These are phyloP conservation scores for Basipetospora chlamydospora DNA, from an alignment of 2,329 filamentous ascomycete genomes.

Conservation along the genomic window DNA sequence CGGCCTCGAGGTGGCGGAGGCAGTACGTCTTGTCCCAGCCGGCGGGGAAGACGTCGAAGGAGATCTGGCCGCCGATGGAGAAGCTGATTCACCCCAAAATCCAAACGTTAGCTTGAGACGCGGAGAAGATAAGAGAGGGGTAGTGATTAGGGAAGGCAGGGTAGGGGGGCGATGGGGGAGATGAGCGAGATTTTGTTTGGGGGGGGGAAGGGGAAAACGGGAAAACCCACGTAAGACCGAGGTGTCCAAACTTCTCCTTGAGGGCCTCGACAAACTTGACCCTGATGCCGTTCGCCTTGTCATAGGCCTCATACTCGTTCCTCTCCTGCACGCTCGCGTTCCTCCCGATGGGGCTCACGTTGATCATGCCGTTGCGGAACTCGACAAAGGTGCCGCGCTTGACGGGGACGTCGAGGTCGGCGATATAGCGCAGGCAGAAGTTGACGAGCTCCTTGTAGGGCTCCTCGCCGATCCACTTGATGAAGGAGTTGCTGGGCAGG, in stretches of 20 bases:
- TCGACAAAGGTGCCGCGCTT: constrained; percentile 78
- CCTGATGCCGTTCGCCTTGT: constrained; percentile 63
- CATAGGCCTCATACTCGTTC: constrained; percentile 67
- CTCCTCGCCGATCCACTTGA: constrained; percentile 75
- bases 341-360: constrained; percentile 68
- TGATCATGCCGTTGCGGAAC: constrained; percentile 87
- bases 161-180: too few species aligned
- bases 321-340: constrained; percentile 75
- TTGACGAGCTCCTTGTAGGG: constrained; percentile 65
- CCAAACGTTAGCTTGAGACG: too few species aligned
- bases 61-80: constrained; percentile 94
- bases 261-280: constrained; percentile 62
- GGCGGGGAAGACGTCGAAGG: constrained; percentile 90
- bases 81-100: too few species aligned
- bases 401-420: constrained; percentile 69
- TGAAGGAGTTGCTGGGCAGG: constrained; percentile 73
- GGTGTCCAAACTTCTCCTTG: constrained; percentile 66
- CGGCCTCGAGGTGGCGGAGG: constrained; percentile 70
- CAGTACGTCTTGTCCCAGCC: constrained; percentile 99
- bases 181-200: too few species aligned
- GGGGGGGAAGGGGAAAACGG: neutral
- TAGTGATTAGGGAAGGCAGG: too few species aligned
- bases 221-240: constrained; percentile 60
- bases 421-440: constrained; percentile 69
- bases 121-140: neutral